Base-by-base conservation (phyloP, 768 basidiomycete species). In the Fistulinella prunicolor region DNA sequence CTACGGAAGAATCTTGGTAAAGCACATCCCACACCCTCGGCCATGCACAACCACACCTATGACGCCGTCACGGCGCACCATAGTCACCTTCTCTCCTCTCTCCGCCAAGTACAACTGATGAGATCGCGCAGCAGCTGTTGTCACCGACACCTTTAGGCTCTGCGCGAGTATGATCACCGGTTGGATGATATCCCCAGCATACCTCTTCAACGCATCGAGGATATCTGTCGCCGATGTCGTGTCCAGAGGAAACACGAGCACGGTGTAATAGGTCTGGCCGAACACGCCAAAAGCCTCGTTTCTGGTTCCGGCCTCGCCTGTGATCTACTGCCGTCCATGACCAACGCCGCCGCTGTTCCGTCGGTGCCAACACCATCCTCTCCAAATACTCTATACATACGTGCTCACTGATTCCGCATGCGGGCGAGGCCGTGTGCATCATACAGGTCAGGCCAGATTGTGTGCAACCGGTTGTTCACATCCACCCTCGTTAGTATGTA, bases 361-460 rank as follows among this genome's bases (percentile, higher is more conserved):
- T n/a, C n/a, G n/a, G n/a, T n/a, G n/a, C n/a, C n/a, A n/a, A n/a
- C n/a, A n/a, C n/a, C n/a, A n/a, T n/a, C n/a, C n/a, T n/a, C n/a
- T n/a, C n/a, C n/a, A n/a, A n/a, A n/a, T n/a, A n/a, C n/a, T n/a
- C n/a, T n/a, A n/a, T n/a, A n/a, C n/a, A n/a, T n/a, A n/a, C n/a
- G n/a, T n/a, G n/a, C n/a, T n/a, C n/a, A n/a, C n/a, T n/a, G n/a
- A n/a, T n/a, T n/a, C n/a, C n/a, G n/a, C n/a, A n/a, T n/a, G n/a
- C n/a, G n/a, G 83, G 84, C 7, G 94, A 94, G 16, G 94, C 96
- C 9, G 94, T 97, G 67, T 99, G 96, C 52, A 99, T 91, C n/a
- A n/a, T n/a, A 53, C 88, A 90, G 0, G 91, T 94, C 22, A 91
- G 78, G 32, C 83, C 82, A 52, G 85, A 86, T 87, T 92, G 17